Evolutionary conservation across 331 rosid species (phyloP).

Genomic region (Phaseolus coccineus): DNA sequence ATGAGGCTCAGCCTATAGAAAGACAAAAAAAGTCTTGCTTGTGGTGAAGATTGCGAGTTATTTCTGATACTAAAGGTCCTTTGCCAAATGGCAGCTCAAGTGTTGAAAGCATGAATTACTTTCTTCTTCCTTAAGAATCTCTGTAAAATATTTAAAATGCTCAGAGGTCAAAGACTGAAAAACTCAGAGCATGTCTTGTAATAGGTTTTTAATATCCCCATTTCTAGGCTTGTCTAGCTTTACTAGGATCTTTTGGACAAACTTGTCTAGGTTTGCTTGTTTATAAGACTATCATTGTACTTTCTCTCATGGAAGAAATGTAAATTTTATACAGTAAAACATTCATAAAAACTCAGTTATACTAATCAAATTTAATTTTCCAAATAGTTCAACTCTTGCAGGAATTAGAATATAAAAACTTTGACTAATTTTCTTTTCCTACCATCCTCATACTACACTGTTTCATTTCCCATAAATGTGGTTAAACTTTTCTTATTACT

Average conservation of each 20-base stretch:
- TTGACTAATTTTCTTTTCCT: neutral
- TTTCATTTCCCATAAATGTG: too few species aligned
- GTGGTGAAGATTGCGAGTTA: conserved; percentile 36
- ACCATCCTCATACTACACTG: neutral
- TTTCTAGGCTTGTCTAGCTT: conserved; percentile 30
- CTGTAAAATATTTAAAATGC: conserved; percentile 22
- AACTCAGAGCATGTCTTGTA: conserved; percentile 36
- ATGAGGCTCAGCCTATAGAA: conserved; percentile 1
- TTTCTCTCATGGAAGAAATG: neutral
- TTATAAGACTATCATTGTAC: conserved; percentile 26
- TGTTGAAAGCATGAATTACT: conserved; percentile 17
- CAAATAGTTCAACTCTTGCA: neutral
- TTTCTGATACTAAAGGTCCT: conserved; percentile 14
- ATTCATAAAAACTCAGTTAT: neutral
- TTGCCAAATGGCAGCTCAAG: conserved; percentile 37
- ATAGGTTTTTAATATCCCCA: conserved; percentile 24
- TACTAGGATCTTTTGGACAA: conserved; percentile 42
- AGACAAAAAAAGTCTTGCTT: conserved; percentile 30
- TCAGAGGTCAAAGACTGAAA: conserved; percentile 34
- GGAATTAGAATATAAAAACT: neutral
- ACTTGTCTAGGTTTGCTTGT: conserved; percentile 36
- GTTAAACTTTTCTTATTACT: too few species aligned
- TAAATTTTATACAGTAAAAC: neutral
- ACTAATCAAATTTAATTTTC: neutral
- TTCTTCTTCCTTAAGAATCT: conserved; percentile 21